Evolutionary conservation across 768 basidiomycete genomes (phyloP), one percentile per base, ranked within the genome.

Genomic region (Boletus rufocinnamomeus): DNA sequence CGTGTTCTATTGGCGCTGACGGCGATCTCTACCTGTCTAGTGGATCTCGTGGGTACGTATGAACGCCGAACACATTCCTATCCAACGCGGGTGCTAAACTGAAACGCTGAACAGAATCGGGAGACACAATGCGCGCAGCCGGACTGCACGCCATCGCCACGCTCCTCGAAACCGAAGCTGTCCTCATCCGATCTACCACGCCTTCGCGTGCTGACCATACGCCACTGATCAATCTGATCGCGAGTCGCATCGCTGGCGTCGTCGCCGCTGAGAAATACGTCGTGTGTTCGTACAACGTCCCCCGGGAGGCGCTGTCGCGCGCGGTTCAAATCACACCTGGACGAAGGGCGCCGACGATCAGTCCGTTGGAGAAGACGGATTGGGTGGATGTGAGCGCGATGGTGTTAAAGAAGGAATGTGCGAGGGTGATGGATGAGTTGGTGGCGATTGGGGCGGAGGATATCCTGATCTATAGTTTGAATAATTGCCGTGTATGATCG

Each of bases 61-160:
- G 62, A 66, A 87, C 79, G n/a, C 10, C 28, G 47, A 10, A 25
- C 17, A 8, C 1, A 25, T 0, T 4, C 27, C 11, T 30, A 17
- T 58, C 27, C 21, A 19, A 57, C 32, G 3, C 11, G 4, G 35
- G 21, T 11, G 28, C 38, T 16, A 30, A 30, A n/a, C n/a, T n/a
- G 14, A 41, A 40, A 28, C n/a, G 5, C 10, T 28, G 49, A 49
- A 41, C 70, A 95, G 96, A 98, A 76, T 99, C 96, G 19, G 97
- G 97, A 44, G 97, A 99, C 68, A 99, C 97, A 9, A 99, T 99
- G 97, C 92, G 96, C 35, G 97, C 96, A 27, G 95, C 95, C 0
- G 97, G 96, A 38, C 80, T 98, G 55, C 91, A 91, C 72, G 86
- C 96, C 41, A 98, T 99, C 67, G 89, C 87, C 16, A 98, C 94